Evolutionary conservation across 305 asterid genomes (phyloP).

Genomic region (Ajuga reptans): DNA sequence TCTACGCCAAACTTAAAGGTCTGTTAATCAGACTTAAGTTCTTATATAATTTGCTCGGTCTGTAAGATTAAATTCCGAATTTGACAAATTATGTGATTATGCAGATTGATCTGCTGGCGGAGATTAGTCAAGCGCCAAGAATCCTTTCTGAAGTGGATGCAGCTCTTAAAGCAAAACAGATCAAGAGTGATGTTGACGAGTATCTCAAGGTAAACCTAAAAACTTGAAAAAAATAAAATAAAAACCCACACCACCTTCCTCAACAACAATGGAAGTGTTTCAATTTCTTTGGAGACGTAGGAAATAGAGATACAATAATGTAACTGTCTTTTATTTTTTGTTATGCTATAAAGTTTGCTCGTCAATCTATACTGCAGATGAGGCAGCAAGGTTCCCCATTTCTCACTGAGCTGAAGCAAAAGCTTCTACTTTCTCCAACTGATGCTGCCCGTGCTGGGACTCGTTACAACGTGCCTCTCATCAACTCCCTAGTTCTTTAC

Average conservation of each 20-base stretch:
- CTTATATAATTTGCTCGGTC: not conserved
- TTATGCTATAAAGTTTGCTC: not conserved
- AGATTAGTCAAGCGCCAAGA: conserved; percentile 77
- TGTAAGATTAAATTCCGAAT: conserved; percentile 8
- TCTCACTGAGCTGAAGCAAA: conserved; percentile 77
- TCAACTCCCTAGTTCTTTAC: conserved; percentile 93
- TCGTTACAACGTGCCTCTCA: conserved; percentile 84
- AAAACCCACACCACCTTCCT: no score
- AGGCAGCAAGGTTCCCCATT: conserved; percentile 80
- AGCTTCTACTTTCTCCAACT: conserved; percentile 68
- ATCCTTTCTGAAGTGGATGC: conserved; percentile 96
- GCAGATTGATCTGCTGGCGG: conserved; percentile 87
- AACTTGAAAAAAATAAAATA: not conserved
- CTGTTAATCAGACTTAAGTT: not conserved
- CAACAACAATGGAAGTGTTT: not conserved
- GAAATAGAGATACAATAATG: not conserved
- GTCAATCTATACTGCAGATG: conserved; percentile 39
- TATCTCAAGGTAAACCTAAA: conserved; percentile 64
- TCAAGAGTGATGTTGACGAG: conserved; percentile 88
- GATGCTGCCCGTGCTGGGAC: conserved; percentile 85
- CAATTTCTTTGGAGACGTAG: not conserved
- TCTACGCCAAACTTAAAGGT: conserved; percentile 95
- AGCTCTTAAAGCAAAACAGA: conserved; percentile 74
- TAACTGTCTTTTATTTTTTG: not conserved
- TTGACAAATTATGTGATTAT: conserved; percentile 16